phyloP scores from a whole-genome alignment of 192 early-diverging fungal genomes.

The Linnemannia elongata region DNA sequence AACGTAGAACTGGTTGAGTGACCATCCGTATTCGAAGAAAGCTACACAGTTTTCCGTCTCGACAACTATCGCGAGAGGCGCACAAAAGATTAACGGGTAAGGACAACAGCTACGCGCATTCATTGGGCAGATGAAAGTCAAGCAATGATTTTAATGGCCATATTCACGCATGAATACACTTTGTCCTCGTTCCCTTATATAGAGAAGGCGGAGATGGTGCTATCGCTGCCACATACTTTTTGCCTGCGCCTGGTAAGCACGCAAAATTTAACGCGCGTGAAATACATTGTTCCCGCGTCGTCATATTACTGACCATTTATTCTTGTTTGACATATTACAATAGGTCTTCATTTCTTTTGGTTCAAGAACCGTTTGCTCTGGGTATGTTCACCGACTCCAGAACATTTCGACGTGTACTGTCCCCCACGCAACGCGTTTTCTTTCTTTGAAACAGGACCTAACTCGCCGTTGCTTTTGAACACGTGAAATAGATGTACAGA shows the following conservation, averaged over 20 bases:
- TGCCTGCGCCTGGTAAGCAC: conserved; percentile 67
- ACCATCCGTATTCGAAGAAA: conserved; percentile 60
- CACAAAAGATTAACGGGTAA: conserved; percentile 62
- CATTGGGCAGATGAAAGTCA: too few relatives aligned
- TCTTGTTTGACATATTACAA: background rate
- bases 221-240: conserved; percentile 63
- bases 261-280: background rate
- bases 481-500: conserved; percentile 33
- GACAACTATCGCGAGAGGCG: conserved; percentile 62
- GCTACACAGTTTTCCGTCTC: conserved; percentile 67
- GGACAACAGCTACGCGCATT: background rate
- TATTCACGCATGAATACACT: background rate
- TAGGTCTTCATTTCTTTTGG: conserved; percentile 71
- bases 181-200: background rate
- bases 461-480: background rate
- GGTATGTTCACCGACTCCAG: conserved; percentile 29
- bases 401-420: background rate
- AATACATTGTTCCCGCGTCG: too few relatives aligned
- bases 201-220: conserved; percentile 40
- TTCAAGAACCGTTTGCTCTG: conserved; percentile 63
- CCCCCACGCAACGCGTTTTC: background rate
- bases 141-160: too few relatives aligned
- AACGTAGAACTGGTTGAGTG: conserved; percentile 65
- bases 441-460: background rate
- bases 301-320: too few relatives aligned